Evolutionary conservation across 345 rosid genomes (phyloP).

Genomic region (Hibiscus syriacus): DNA sequence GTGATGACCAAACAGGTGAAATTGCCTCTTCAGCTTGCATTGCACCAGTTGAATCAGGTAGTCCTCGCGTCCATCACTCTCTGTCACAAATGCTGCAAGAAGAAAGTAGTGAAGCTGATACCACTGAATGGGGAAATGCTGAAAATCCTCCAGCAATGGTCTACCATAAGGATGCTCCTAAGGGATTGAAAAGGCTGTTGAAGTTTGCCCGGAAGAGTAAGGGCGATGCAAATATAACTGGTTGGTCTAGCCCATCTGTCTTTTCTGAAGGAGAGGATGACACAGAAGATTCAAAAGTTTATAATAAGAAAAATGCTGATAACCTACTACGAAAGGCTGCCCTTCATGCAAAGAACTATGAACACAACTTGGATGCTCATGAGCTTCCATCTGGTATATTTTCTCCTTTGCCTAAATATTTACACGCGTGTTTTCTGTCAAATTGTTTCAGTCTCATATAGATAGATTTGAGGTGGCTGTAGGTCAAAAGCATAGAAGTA

Average conservation of each 20-base stretch:
- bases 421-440: neutral
- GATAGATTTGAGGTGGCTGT: neutral
- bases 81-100: conserved; percentile 71
- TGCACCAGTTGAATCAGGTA: conserved; percentile 28
- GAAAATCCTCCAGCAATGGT: conserved; percentile 57
- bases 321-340: conserved; percentile 40
- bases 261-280: conserved; percentile 69
- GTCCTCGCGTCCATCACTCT: conserved; percentile 58
- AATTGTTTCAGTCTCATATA: neutral
- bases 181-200: conserved; percentile 63
- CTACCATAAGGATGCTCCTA: conserved; percentile 55
- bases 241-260: conserved; percentile 62
- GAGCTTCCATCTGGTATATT: conserved; percentile 33
- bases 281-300: conserved; percentile 37
- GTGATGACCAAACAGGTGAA: conserved; percentile 20
- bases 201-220: conserved; percentile 65
- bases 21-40: conserved; percentile 23
- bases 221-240: conserved; percentile 46
- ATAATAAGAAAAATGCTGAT: conserved; percentile 40
- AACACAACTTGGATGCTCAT: conserved; percentile 22
- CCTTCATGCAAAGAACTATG: conserved; percentile 34
- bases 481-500: no score
- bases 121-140: conserved; percentile 57
- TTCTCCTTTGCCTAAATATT: neutral
- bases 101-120: conserved; percentile 53